Conservation (phyloP, 2,329 filamentous ascomycete genomes). For the Neofusicoccum sp. region DNA sequence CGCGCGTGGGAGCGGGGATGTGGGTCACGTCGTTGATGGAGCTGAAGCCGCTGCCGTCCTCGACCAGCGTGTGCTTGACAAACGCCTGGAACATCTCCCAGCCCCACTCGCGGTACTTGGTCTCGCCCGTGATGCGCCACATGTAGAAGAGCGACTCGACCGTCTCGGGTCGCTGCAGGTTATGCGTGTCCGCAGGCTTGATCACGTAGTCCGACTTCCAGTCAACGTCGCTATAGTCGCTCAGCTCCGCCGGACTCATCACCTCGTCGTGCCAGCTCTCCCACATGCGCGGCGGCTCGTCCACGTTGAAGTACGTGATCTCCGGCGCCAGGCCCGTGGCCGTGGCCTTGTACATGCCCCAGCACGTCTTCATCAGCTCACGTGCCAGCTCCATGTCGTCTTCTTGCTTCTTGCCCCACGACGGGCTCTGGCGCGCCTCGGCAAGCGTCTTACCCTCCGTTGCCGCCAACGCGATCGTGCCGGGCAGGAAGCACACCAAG, state of each 20-base stretch:
- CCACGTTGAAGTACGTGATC: conserved; percentile 85
- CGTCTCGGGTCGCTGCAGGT: conserved; percentile 92
- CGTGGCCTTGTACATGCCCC: conserved; percentile 93
- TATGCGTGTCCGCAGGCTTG: conserved; percentile 81
- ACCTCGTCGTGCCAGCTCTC: conserved; percentile 47
- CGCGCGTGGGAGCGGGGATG: conserved; percentile 66
- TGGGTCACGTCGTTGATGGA: conserved; percentile 72
- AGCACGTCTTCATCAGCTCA: conserved; percentile 95
- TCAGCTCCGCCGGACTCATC: conserved; percentile 43
- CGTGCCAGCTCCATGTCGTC: conserved; percentile 82
- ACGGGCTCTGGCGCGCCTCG: conserved; percentile 67
- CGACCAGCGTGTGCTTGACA: conserved; percentile 76
- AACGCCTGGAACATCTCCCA: conserved; percentile 99
- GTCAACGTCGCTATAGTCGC: conserved; percentile 46
- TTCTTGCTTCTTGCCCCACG: conserved; percentile 76
- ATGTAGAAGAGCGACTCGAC: conserved; percentile 97
- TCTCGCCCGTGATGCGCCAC: conserved; percentile 94
- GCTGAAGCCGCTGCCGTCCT: conserved; percentile 76
- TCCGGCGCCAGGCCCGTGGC: conserved; percentile 89
- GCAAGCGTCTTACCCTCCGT: conserved; percentile 75
- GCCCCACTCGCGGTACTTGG: conserved; percentile 89
- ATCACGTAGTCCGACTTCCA: conserved; percentile 81
- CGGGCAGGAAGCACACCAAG: conserved; percentile 94
- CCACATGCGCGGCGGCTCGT: conserved; percentile 64
- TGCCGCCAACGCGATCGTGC: conserved; percentile 85